A percentile compares a stretch with the other conserved stretches of the same genome.
phyloP scores from a whole-genome alignment of 352 stramenopile genomes.

The Phytophthora hibernalis region DNA sequence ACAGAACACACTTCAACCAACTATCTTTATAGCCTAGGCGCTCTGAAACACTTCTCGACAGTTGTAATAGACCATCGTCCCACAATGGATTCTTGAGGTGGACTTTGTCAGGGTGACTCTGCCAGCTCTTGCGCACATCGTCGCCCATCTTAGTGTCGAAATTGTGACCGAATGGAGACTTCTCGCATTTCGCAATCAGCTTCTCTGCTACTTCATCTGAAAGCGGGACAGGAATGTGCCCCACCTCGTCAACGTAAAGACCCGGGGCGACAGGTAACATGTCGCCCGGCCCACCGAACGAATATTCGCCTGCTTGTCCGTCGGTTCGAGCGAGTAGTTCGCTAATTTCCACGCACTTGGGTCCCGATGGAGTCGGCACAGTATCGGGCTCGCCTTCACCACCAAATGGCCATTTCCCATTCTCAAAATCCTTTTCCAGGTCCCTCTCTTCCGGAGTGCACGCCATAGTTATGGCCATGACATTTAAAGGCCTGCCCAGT shows the following conservation, averaged over 20 bases:
- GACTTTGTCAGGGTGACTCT: not conserved
- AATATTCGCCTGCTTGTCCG: constrained; percentile 1
- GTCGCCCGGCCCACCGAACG: not conserved
- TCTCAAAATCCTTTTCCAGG: not conserved
- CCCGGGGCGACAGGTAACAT: not conserved
- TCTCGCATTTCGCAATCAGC: not conserved
- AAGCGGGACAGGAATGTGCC: not conserved
- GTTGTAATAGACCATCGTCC: constrained; percentile 5
- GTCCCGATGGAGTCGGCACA: not conserved
- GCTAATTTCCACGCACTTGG: constrained; percentile 1
- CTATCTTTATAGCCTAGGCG: constrained; percentile 18
- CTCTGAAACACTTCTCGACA: constrained; percentile 6
- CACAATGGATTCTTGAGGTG: constrained; percentile 2
- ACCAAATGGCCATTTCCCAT: not conserved
- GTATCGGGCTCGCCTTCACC: not conserved
- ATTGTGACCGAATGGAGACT: not conserved
- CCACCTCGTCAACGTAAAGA: not conserved
- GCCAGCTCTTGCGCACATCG: not conserved
- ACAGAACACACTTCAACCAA: constrained; percentile 19
- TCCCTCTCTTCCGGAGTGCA: too few relatives aligned
- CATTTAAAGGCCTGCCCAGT: too few relatives aligned
- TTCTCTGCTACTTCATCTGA: not conserved
- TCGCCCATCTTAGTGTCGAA: constrained; percentile 5
- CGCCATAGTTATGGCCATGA: too few relatives aligned
- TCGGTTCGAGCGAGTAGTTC: constrained; percentile 1